Percentiles rank a stretch among this genome's conserved stretches.
phyloP scores from a whole-genome alignment of 2,329 filamentous ascomycete species.

The Ophiostoma ulmi region DNA sequence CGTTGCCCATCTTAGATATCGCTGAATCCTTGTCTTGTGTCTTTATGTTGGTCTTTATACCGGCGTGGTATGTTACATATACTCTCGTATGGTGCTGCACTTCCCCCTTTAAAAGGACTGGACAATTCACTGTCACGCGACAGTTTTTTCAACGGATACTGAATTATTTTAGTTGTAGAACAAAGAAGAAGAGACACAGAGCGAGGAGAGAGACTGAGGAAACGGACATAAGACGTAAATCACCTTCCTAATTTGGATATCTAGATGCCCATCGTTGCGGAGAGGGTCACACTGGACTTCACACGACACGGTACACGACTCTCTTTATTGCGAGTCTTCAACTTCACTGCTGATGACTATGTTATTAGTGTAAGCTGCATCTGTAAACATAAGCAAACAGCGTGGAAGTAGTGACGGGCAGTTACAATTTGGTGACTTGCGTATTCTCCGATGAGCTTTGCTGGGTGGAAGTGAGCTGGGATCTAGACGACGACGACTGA shows the following conservation, averaged over 20 bases:
- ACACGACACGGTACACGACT: not conserved
- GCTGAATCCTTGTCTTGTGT: no score
- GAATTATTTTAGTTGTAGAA: not conserved
- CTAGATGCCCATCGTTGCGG: not conserved
- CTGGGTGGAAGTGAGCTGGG: not conserved
- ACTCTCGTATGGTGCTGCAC: not conserved
- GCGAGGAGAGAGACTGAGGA: not conserved
- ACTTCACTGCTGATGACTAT: not conserved
- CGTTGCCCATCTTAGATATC: not conserved
- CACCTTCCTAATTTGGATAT: not conserved
- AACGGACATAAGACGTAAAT: not conserved
- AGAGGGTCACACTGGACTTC: not conserved
- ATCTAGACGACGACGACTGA: not conserved
- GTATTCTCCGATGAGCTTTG: not conserved
- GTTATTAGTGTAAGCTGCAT: not conserved
- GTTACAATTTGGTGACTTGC: not conserved
- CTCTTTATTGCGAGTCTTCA: not conserved
- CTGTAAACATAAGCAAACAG: not conserved
- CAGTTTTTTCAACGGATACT: not conserved
- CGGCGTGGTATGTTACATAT: not conserved
- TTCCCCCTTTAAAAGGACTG: not conserved
- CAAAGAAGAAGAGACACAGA: not conserved
- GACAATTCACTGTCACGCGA: not conserved
- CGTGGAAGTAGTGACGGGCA: not conserved
- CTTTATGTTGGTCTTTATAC: not conserved